These are phyloP conservation scores for Monilinia laxa DNA, from an alignment of 2,329 filamentous ascomycete genomes.

Conservation along the genomic window DNA sequence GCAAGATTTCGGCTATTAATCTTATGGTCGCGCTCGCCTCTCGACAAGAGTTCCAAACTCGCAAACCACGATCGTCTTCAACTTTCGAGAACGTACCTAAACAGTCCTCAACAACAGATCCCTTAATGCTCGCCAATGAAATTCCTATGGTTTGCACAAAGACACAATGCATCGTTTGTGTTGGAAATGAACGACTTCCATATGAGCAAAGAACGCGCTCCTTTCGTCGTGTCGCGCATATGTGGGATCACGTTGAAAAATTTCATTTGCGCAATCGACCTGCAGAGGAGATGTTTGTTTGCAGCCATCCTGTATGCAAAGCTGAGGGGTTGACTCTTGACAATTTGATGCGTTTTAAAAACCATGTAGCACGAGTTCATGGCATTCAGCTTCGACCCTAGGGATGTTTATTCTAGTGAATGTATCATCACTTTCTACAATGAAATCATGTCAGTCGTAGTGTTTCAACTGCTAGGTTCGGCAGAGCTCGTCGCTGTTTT, in stretches of 20 bases:
- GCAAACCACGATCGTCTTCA: slow-evolving; percentile 14
- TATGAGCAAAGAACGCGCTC: slow-evolving; percentile 27
- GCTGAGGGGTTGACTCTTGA: slow-evolving; percentile 24
- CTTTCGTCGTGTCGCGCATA: slow-evolving; percentile 26
- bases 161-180: slow-evolving; percentile 30
- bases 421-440: too few species aligned
- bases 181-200: slow-evolving; percentile 25
- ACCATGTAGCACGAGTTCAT: slow-evolving; percentile 29
- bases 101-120: not conserved
- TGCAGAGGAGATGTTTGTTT: slow-evolving; percentile 22
- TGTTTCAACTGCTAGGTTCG: too few species aligned
- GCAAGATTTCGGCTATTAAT: slow-evolving; percentile 28
- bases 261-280: slow-evolving; percentile 23
- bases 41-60: slow-evolving; percentile 28
- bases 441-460: too few species aligned
- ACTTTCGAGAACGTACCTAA: not conserved
- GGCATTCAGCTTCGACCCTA: slow-evolving; percentile 25
- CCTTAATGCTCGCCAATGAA: slow-evolving; percentile 21
- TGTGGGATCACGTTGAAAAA: slow-evolving; percentile 29
- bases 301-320: slow-evolving; percentile 24
- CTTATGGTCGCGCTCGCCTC: slow-evolving; percentile 29
- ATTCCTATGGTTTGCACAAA: slow-evolving; percentile 30
- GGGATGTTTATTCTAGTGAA: slow-evolving; percentile 3
- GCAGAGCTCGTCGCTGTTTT: too few species aligned
- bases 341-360: slow-evolving; percentile 31